Evolutionary conservation across 768 basidiomycete genomes (phyloP), one percentile per base, ranked within the genome.

Genomic region (Xerocomellus amylosporus): DNA sequence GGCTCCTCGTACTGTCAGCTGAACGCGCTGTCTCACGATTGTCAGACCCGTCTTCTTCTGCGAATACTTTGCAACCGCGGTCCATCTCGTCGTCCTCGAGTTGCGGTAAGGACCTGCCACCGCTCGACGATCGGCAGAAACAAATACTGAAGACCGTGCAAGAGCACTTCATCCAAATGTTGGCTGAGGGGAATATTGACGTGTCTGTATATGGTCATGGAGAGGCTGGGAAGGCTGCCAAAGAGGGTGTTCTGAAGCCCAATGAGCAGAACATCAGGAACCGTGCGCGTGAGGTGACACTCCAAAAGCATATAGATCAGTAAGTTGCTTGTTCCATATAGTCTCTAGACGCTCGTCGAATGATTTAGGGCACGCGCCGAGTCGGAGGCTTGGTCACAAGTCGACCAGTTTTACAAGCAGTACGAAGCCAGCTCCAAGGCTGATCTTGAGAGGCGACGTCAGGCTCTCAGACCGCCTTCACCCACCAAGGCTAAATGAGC

Each of bases 211-310:
- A 70, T 78, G 49, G 74, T 68, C 59, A 55, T 69, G 71, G 72
- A 43, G 62, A 54, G 42, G 71, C 69, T 46, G 68, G 55, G 43
- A 66, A 45, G 33, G 13, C 22, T 19, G 26, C 52, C 14, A 58
- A 17, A 58, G 62, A 58, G 38, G 62, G 56, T 51, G 61, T 49
- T 53, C 54, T 71, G 60, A 78, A 75, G 49, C 78, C 79, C 62
- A 90, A 91, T 61, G 84, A 85, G 60, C 87, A 90, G 74, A 92
- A 92, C 63, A 79, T 85, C 47, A 81, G 79, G 67, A 92, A 91
- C 70, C 74, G 79, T 37, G 75, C 74, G 33, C 80, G 85, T 68
- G 85, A 90, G 70, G 76, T 80, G 13, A 77, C 77, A n/a, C 91
- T 89, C 67, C 77, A 77, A 12, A 74, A 76, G 22, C 78, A 88